Conservation (phyloP, 345 rosid species). For the Syzygium oleosum region DNA sequence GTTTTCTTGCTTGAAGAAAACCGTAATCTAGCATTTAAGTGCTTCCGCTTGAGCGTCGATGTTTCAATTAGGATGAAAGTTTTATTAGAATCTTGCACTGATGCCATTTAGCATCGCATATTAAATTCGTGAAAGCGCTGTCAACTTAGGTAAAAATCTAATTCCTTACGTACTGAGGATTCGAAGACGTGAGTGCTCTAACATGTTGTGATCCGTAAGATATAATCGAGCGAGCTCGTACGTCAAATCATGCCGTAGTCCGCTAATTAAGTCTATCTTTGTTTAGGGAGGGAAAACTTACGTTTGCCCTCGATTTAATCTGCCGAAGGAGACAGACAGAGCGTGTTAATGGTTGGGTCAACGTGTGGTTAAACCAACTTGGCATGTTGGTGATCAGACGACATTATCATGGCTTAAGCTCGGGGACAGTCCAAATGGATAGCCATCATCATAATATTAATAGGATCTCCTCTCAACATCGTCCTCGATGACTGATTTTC, state of each 20-base stretch:
- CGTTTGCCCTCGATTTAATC: background rate
- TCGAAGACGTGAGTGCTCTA: accelerated
- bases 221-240: background rate
- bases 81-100: background rate
- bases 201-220: background rate
- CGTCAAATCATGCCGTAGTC: accelerated
- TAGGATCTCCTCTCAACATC: background rate
- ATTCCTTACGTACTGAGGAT: background rate
- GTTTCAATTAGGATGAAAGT: background rate
- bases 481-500: background rate
- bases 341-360: background rate
- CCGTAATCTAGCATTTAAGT: background rate
- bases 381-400: background rate
- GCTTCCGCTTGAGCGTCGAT: background rate
- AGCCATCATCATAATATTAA: background rate
- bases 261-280: background rate
- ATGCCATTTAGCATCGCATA: background rate
- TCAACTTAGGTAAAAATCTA: background rate
- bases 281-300: background rate
- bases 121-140: background rate
- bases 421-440: background rate
- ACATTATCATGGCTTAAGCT: background rate
- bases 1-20: background rate
- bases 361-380: background rate
- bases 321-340: background rate